Evolutionary conservation across 352 stramenopile species (phyloP).

Genomic region (Globisporangium irregulare): DNA sequence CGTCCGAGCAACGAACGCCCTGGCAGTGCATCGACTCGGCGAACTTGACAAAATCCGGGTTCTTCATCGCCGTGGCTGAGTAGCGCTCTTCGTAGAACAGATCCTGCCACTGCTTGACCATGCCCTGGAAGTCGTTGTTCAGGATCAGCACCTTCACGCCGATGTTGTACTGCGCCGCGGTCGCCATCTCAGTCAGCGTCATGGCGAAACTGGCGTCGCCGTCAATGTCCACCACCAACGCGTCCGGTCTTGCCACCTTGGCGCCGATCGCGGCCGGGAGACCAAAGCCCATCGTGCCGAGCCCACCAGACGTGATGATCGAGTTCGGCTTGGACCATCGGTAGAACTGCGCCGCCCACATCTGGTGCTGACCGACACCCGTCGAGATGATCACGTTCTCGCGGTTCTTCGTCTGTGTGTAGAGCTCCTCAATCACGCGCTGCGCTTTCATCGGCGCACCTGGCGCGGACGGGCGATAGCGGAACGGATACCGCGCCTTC

Average conservation of each 20-base stretch:
- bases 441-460: constrained; percentile 91
- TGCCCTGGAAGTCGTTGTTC: constrained; percentile 97
- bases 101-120: constrained; percentile 98
- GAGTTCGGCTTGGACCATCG: constrained; percentile 93
- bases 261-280: constrained; percentile 92
- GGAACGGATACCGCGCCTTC: constrained; percentile 93
- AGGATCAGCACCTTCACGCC: constrained; percentile 95
- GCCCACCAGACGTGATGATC: constrained; percentile 91
- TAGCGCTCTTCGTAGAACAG: constrained; percentile 96
- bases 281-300: constrained; percentile 96
- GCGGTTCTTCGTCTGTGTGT: constrained; percentile 90
- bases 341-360: constrained; percentile 96
- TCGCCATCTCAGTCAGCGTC: constrained; percentile 96
- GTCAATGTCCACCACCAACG: constrained; percentile 90
- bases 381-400: constrained; percentile 94
- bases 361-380: constrained; percentile 96
- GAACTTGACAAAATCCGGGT: constrained; percentile 93
- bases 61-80: constrained; percentile 88
- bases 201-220: constrained; percentile 96
- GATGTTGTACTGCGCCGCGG: constrained; percentile 92
- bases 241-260: constrained; percentile 90
- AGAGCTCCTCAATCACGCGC: constrained; percentile 92
- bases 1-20: constrained; percentile 83
- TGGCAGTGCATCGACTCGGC: constrained; percentile 93
- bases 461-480: constrained; percentile 73